Percentiles rank a stretch among this genome's conserved stretches.
phyloP scores from a whole-genome alignment of 1,284 basidiomycete species.

The Testicularia cyperi region DNA sequence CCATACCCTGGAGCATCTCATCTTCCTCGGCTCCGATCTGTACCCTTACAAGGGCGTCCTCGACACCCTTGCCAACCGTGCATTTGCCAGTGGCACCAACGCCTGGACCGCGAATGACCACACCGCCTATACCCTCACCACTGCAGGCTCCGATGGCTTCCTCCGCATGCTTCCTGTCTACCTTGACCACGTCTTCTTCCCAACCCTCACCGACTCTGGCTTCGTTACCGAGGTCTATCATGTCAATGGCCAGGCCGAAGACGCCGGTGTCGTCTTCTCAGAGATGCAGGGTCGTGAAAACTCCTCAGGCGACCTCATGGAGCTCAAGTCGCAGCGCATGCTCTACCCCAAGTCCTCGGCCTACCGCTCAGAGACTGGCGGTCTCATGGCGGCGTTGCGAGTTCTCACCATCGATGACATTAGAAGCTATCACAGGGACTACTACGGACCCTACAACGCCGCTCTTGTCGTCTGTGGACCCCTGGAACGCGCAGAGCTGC shows the following conservation, averaged over 20 bases:
- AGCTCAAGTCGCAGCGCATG: conserved; percentile 67
- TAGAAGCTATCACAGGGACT: conserved; percentile 80
- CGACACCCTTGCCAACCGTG: conserved; percentile 93
- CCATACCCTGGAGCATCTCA: conserved; percentile 57
- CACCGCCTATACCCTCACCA: conserved; percentile 88
- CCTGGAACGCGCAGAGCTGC: conserved; percentile 65
- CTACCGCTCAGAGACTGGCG: conserved; percentile 95
- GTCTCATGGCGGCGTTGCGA: conserved; percentile 86
- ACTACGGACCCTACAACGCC: conserved; percentile 94
- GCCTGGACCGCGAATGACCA: conserved; percentile 67
- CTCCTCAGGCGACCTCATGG: conserved; percentile 85
- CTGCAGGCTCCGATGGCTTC: conserved; percentile 93
- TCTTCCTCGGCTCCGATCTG: conserved; percentile 55
- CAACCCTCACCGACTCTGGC: conserved; percentile 85
- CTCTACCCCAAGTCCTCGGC: conserved; percentile 81
- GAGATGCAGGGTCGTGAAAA: conserved; percentile 96
- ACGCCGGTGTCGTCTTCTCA: conserved; percentile 85
- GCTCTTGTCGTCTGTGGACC: conserved; percentile 79
- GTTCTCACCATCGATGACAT: conserved; percentile 85
- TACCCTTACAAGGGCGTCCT: conserved; percentile 95
- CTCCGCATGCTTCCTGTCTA: conserved; percentile 91
- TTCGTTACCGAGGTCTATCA: conserved; percentile 83
- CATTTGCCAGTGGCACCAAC: conserved; percentile 81
- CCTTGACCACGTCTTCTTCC: conserved; percentile 94
- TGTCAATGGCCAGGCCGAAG: conserved; percentile 83